Evolutionary conservation across 1,139 yeast species (phyloP).

Genomic region (Magnusiomyces tetraspermus): DNA sequence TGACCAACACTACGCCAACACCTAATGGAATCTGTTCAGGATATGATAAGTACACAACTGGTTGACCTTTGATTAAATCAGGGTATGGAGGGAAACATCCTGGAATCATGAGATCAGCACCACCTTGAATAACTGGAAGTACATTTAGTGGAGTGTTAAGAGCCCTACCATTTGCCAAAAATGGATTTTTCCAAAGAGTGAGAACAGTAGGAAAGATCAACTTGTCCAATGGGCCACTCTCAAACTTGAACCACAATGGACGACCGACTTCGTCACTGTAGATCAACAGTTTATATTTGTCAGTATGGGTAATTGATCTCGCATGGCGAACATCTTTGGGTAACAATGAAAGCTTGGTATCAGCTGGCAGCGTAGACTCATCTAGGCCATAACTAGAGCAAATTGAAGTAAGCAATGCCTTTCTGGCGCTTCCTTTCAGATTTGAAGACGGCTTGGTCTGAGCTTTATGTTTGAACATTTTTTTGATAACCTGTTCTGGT

Average conservation of each 20-base stretch:
- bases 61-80: slow-evolving; percentile 39
- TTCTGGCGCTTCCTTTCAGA: slow-evolving; percentile 72
- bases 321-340: slow-evolving; percentile 62
- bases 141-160: slow-evolving; percentile 69
- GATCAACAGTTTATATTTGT: slow-evolving; percentile 50
- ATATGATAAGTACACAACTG: slow-evolving; percentile 40
- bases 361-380: slow-evolving; percentile 39
- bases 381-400: slow-evolving; percentile 41
- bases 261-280: slow-evolving; percentile 54
- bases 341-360: slow-evolving; percentile 41
- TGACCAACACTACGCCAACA: slow-evolving; percentile 55
- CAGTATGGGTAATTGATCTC: slow-evolving; percentile 43
- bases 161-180: slow-evolving; percentile 43
- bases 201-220: slow-evolving; percentile 54
- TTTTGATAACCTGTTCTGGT: no score
- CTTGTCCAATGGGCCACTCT: slow-evolving; percentile 32
- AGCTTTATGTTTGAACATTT: slow-evolving; percentile 59
- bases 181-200: slow-evolving; percentile 63
- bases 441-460: slow-evolving; percentile 64
- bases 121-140: slow-evolving; percentile 51
- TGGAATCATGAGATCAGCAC: slow-evolving; percentile 88
- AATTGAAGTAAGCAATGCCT: slow-evolving; percentile 46
- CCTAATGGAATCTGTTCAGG: slow-evolving; percentile 49
- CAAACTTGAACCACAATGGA: slow-evolving; percentile 64
- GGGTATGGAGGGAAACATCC: slow-evolving; percentile 82